Base-by-base conservation (phyloP, 176 grass and related monocot species). In the Cenchrus americanus region DNA sequence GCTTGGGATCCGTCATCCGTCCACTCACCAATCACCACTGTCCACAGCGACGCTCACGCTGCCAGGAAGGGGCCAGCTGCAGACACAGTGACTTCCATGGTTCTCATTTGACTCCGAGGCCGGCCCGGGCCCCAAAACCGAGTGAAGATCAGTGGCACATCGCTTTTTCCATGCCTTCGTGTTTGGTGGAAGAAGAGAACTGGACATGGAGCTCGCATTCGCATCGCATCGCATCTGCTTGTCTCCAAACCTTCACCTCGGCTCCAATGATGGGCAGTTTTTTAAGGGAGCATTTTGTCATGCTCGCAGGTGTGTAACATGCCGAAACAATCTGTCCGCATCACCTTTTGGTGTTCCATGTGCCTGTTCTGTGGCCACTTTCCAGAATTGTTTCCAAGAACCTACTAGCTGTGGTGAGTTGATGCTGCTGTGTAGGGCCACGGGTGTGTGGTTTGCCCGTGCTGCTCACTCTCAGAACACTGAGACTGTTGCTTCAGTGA, bases 291-390 rank as follows among this genome's bases (percentile, higher is more conserved):
- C 34, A 57, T 53, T 69, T 83, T 71, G 71, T 49, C 44, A 62
- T 63, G 80, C 19, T 21, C 52, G 70, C 51, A 60, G 62, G 78
- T 68, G 78, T 61, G n/a, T 40, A 60, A n/a, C 75, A 84, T 59
- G 87, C 14, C 13, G 5, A 64, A 44, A 44, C 81, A 41, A 88
- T 22, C 75, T 57, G 75, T 67, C 68, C n/a, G 41, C 79, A n/a
- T 87, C 84, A 14, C 10, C 42, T 42, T 73, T 49, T 19, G 67
- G 21, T 47, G 78, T 27, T 65, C 37, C 47, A 50, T 79, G 58
- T 64, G 11, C 8, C 19, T 13, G 55, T 63, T 30, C 43, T 0
- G 24, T 52, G 34, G 9, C n/a, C 60, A 10, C 12, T 60, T 61
- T 62, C 10, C 9, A n/a, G 5, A 26, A 24, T 37, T 54, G 11